Conservation (phyloP, 192 early-diverging fungal species). For the Cetraspora pellucida region DNA sequence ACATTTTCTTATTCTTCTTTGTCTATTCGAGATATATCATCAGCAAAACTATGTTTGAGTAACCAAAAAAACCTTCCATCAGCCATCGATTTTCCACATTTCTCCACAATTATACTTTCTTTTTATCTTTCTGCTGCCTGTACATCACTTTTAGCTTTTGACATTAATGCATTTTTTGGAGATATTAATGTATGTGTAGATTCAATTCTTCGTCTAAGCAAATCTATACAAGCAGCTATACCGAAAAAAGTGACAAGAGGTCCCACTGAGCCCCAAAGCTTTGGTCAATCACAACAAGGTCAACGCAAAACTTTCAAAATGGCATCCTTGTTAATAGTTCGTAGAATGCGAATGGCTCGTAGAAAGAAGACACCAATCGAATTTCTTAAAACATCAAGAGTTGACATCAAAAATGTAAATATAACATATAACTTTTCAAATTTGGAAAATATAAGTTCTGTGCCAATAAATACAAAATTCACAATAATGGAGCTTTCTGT, state of each 20-base stretch:
- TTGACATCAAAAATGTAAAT: not conserved
- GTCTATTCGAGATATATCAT: conserved; percentile 31
- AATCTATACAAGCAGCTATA: not conserved
- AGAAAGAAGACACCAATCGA: conserved; percentile 29
- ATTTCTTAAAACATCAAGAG: not conserved
- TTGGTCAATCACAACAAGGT: not conserved
- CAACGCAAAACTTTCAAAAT: conserved; percentile 1
- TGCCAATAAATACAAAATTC: not conserved
- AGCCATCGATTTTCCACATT: conserved; percentile 32
- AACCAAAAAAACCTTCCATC: not conserved
- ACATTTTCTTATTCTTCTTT: conserved; percentile 26
- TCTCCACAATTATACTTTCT: conserved; percentile 35
- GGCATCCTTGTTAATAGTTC: not conserved
- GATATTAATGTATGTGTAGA: conserved; percentile 33
- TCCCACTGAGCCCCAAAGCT: not conserved
- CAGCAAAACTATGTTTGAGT: conserved; percentile 6
- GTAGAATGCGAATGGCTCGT: conserved; percentile 3
- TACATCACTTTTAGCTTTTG: conserved; percentile 42
- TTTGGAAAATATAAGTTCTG: not conserved
- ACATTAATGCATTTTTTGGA: conserved; percentile 26
- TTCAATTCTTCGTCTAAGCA: conserved; percentile 20
- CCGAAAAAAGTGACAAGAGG: conserved; percentile 5
- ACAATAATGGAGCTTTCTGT: not conserved
- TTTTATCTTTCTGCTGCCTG: conserved; percentile 47
- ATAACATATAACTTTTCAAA: not conserved